Evolutionary conservation across 306 rosid species (phyloP).

Genomic region (Corylus heterophylla): DNA sequence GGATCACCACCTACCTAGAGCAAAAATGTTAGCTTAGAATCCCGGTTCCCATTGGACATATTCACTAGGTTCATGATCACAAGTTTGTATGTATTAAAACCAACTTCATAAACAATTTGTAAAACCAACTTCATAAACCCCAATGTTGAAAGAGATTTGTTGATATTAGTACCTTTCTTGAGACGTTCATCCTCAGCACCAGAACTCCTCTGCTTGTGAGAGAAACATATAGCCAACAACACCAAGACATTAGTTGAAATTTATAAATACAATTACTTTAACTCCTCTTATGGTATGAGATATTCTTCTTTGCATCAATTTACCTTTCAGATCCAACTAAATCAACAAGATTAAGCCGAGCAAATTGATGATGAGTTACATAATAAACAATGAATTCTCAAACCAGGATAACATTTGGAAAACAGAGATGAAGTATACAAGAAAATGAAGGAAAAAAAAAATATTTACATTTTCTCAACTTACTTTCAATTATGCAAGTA

Average conservation of each 20-base stretch:
- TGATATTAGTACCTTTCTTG: slow-evolving; percentile 96
- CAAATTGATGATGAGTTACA: slow-evolving; percentile 85
- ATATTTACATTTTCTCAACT: slow-evolving; percentile 46
- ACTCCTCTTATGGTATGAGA: slow-evolving; percentile 12
- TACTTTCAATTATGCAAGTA: slow-evolving; percentile 93
- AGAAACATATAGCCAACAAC: slow-evolving; percentile 18
- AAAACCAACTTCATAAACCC: slow-evolving; percentile 41
- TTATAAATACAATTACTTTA: neutral
- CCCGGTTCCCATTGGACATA: slow-evolving; percentile 85
- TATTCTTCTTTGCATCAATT: slow-evolving; percentile 14
- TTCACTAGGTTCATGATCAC: slow-evolving; percentile 95
- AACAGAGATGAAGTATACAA: slow-evolving; percentile 13
- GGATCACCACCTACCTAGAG: slow-evolving; percentile 69
- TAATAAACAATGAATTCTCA: slow-evolving; percentile 25
- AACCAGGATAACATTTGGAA: slow-evolving; percentile 22
- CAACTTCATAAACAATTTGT: slow-evolving; percentile 2
- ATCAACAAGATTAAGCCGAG: slow-evolving; percentile 96
- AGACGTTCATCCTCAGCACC: slow-evolving; percentile 99
- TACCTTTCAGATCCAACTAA: slow-evolving; percentile 99
- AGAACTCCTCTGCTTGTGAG: slow-evolving; percentile 93
- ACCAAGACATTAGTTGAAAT: slow-evolving; percentile 4
- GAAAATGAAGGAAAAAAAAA: neutral
- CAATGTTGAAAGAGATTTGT: slow-evolving; percentile 96
- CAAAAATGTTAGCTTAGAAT: slow-evolving; percentile 92
- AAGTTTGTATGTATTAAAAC: slow-evolving; percentile 60